Evolutionary conservation across 495 filamentous ascomycete species (phyloP).

Genomic region (Cercophora newfieldiana): DNA sequence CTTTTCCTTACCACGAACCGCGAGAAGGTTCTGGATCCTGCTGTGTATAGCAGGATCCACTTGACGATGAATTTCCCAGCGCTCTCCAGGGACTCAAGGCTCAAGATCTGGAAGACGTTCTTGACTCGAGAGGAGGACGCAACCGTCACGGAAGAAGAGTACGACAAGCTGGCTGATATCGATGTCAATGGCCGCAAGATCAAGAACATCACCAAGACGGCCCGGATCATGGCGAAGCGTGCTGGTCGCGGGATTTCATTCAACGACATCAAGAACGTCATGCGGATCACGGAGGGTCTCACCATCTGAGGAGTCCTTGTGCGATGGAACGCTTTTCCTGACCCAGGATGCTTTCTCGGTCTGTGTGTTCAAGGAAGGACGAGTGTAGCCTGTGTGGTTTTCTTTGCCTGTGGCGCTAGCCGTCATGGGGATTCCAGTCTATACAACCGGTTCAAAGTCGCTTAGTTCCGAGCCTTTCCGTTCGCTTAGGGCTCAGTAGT

Average conservation of each 20-base stretch:
- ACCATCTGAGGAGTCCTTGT: constrained; percentile 9
- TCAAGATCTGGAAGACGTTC: constrained; percentile 28
- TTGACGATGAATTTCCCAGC: constrained; percentile 37
- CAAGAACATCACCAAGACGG: constrained; percentile 31
- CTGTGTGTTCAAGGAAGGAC: neutral
- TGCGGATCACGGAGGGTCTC: constrained; percentile 26
- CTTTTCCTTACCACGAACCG: constrained; percentile 52
- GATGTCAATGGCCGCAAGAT: constrained; percentile 25
- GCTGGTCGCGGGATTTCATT: constrained; percentile 16
- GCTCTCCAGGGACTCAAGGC: constrained; percentile 21
- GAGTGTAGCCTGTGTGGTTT: too few species aligned
- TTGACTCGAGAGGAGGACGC: constrained; percentile 18
- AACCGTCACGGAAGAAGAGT: constrained; percentile 19
- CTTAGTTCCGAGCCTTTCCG: too few species aligned
- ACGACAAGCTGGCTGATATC: constrained; percentile 25
- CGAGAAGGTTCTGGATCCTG: constrained; percentile 42
- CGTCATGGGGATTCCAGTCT: too few species aligned
- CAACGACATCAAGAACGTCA: constrained; percentile 20
- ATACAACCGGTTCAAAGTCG: too few species aligned
- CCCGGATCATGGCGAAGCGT: constrained; percentile 28
- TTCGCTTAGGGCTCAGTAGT: too few species aligned
- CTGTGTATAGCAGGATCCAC: constrained; percentile 53
- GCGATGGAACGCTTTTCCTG: too few species aligned
- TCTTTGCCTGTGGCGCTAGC: too few species aligned
- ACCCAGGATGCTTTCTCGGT: neutral